Conservation (phyloP, 495 filamentous ascomycete genomes). For the Tuber umbilicatum region DNA sequence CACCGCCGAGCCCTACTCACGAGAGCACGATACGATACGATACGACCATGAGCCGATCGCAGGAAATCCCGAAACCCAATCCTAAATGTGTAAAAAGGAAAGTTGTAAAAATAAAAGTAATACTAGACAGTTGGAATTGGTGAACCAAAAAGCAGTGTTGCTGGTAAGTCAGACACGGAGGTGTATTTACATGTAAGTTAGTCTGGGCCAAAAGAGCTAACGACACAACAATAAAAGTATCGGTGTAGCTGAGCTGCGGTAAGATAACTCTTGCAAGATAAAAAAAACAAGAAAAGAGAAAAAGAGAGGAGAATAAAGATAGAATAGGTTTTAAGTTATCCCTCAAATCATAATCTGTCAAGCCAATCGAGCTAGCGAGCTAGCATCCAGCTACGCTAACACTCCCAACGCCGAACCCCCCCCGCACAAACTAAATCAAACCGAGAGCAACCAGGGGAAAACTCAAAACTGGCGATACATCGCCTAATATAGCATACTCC, state of each 20-base stretch:
- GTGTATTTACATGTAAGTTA: background rate
- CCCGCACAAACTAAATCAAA: background rate
- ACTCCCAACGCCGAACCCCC: background rate
- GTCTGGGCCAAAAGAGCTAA: background rate
- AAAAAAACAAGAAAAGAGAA: background rate
- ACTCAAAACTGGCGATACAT: background rate
- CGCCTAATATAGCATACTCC: slow-evolving; percentile 2
- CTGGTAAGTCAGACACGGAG: background rate
- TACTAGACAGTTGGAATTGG: background rate
- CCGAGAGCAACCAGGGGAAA: background rate
- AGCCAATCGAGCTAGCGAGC: background rate
- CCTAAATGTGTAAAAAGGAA: background rate
- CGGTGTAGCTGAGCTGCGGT: background rate
- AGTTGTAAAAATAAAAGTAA: background rate
- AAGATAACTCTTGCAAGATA: background rate
- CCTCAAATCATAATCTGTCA: background rate
- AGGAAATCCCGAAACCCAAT: background rate
- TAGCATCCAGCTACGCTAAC: background rate
- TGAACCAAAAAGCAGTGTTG: background rate
- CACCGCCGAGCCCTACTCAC: background rate
- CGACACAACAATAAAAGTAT: background rate
- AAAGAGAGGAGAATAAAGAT: background rate
- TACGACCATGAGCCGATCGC: background rate
- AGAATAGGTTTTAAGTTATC: background rate
- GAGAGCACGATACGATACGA: background rate